phyloP scores from a whole-genome alignment of 2,329 filamentous ascomycete species.

The Microdochium nivale region DNA sequence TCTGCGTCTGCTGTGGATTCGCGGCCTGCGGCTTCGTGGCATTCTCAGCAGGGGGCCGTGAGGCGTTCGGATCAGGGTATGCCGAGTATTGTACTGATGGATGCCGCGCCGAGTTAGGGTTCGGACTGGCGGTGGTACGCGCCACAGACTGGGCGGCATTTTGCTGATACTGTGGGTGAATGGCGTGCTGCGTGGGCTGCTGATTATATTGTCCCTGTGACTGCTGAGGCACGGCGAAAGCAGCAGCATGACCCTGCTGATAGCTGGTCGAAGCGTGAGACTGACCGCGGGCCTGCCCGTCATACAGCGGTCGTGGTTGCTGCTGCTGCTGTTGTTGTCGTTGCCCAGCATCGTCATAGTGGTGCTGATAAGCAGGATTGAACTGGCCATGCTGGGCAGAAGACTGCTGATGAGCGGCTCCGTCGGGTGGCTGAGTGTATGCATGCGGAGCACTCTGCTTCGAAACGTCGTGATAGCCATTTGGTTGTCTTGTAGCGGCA shows the following conservation, averaged over 20 bases:
- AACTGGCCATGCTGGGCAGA: neutral
- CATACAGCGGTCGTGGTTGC: slow-evolving; percentile 6
- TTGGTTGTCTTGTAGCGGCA: neutral
- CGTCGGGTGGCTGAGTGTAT: neutral
- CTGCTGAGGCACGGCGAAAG: neutral
- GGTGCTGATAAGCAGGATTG: neutral
- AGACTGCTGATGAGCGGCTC: neutral
- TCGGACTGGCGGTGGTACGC: neutral
- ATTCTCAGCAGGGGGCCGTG: neutral
- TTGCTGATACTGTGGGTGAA: neutral
- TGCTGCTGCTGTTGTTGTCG: slow-evolving; percentile 4
- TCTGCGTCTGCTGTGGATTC: neutral
- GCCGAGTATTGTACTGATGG: neutral
- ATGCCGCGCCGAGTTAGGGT: neutral
- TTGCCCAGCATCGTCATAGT: neutral
- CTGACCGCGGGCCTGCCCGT: slow-evolving; percentile 1
- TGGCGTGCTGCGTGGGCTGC: neutral
- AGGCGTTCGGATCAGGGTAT: neutral
- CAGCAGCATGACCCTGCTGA: neutral
- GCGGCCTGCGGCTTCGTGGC: neutral
- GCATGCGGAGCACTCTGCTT: neutral
- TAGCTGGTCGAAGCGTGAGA: neutral
- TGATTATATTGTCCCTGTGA: neutral
- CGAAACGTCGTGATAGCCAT: neutral
- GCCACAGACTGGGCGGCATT: neutral